Base-by-base conservation (phyloP, 1,139 yeast genomes). In the Ogataea hybrid region DNA sequence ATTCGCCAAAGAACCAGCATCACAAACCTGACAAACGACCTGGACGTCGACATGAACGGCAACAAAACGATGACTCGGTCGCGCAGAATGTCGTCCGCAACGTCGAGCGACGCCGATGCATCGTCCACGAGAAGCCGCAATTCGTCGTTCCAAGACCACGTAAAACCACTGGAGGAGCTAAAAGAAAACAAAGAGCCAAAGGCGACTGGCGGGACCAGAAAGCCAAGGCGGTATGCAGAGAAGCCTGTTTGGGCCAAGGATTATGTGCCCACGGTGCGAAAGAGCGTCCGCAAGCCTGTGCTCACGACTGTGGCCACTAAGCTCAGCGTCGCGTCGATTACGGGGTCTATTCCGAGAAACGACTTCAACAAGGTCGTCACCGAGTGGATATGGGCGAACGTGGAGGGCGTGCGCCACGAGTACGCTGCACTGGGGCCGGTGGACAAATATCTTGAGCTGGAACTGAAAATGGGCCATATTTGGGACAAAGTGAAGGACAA, bases 211-310 rank as follows among this genome's bases (percentile, higher is more conserved):
- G 30, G 41, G 25, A 22, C 35, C 32, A 29, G 28, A 14, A 45
- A 81, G 57, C 95, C 95, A 2, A 75, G 65, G 43, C 67, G 87
- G 49, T 85, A 85, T 61, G 64, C 64, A 8, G 69, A 67, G 25
- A 87, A 87, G 4, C 95, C 96, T 7, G 71, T 81, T 8, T 87
- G 95, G 95, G 95, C 95, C 0, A 84, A 75, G 53, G 83, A 78
- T 58, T 85, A 84, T 80, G 67, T 70, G 21, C 82, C 86, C n/a
- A 38, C 56, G 50, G 45, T 65, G 55, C 47, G 47, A 10, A 32
- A 28, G 23, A 50, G 49, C 11, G 35, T 27, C 15, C 23, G 41
- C 37, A 25, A 35, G 31, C 35, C 35, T 5, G 29, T 28, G 7
- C 25, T 35, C 25, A 28, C 39, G 16, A 35, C 49, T 15, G 46